A percentile compares a stretch with the other conserved stretches of the same genome.
These are phyloP conservation scores for Pleurotus platypus DNA, from an alignment of 768 basidiomycete species.

Conservation along the genomic window DNA sequence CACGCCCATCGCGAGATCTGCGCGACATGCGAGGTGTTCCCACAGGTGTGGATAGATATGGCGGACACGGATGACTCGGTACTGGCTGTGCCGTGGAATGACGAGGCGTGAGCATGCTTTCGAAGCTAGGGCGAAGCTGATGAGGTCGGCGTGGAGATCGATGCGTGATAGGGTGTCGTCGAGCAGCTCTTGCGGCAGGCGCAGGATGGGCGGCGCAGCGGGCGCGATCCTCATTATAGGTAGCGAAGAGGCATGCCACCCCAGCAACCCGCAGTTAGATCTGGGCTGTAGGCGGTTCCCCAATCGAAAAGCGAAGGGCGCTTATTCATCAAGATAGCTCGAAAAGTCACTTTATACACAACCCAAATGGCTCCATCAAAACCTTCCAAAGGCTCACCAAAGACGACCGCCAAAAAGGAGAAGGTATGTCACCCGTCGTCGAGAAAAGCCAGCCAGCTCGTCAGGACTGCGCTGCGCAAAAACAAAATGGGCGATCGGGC, in stretches of 20 bases:
- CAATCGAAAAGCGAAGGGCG: too few relatives aligned
- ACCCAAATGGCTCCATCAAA: constrained; percentile 34
- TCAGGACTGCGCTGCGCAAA: constrained; percentile 65
- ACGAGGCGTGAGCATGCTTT: constrained; percentile 30
- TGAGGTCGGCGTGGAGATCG: constrained; percentile 35
- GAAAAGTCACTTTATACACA: too few relatives aligned
- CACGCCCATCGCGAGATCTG: constrained; percentile 45
- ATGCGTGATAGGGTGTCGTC: constrained; percentile 45
- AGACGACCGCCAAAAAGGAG: constrained; percentile 51
- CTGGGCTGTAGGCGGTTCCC: too few relatives aligned
- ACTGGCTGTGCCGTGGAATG: constrained; percentile 47
- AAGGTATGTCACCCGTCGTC: constrained; percentile 83
- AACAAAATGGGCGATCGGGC: constrained; percentile 57
- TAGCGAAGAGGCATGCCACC: too few relatives aligned
- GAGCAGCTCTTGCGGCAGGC: constrained; percentile 43
- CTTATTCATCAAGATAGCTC: too few relatives aligned
- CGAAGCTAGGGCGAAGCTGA: constrained; percentile 43
- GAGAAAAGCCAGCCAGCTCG: constrained; percentile 75
- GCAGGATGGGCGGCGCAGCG: constrained; percentile 1
- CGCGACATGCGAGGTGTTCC: constrained; percentile 46
- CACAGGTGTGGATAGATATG: constrained; percentile 37
- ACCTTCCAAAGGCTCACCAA: constrained; percentile 26
- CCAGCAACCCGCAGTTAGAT: too few relatives aligned
- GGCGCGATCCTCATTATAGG: not conserved
- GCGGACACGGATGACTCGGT: constrained; percentile 44